These are phyloP conservation scores for Auriscalpium microsporum DNA, from an alignment of 768 basidiomycete species.

Conservation along the genomic window DNA sequence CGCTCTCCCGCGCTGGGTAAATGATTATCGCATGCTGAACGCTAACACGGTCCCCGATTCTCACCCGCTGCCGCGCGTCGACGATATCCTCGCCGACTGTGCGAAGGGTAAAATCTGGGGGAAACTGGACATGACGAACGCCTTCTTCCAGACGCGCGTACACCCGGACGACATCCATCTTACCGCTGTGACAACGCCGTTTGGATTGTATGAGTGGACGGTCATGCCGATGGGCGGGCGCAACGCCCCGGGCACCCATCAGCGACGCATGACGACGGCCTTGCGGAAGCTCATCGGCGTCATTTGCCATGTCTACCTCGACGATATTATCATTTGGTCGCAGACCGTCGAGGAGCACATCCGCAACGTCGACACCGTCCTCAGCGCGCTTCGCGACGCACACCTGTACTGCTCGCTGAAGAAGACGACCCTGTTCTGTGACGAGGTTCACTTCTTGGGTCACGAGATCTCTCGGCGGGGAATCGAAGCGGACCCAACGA, in stretches of 20 bases:
- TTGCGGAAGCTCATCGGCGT: background rate
- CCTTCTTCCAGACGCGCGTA: background rate
- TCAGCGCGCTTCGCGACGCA: constrained; percentile 12
- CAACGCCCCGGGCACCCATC: constrained; percentile 25
- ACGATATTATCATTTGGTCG: constrained; percentile 22
- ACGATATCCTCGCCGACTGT: constrained; percentile 21
- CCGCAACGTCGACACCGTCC: constrained; percentile 13
- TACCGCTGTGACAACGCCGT: constrained; percentile 31
- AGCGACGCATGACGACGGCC: background rate
- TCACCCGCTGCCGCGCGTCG: constrained; percentile 19
- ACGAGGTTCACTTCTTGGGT: constrained; percentile 24
- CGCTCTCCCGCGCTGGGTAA: constrained; percentile 11
- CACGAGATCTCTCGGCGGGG: constrained; percentile 23
- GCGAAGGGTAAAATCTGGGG: no score
- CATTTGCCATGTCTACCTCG: no score
- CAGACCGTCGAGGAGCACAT: constrained; percentile 22
- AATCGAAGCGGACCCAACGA: constrained; percentile 19
- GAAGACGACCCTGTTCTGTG: constrained; percentile 11
- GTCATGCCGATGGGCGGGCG: constrained; percentile 21
- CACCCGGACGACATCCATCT: constrained; percentile 11
- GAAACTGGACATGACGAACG: no score
- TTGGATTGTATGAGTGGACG: constrained; percentile 27
- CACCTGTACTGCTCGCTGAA: constrained; percentile 19
- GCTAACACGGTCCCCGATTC: constrained; percentile 5
- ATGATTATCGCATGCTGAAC: constrained; percentile 14